Base-by-base conservation (phyloP, 768 basidiomycete species). In the Termitomyces titanicus region DNA sequence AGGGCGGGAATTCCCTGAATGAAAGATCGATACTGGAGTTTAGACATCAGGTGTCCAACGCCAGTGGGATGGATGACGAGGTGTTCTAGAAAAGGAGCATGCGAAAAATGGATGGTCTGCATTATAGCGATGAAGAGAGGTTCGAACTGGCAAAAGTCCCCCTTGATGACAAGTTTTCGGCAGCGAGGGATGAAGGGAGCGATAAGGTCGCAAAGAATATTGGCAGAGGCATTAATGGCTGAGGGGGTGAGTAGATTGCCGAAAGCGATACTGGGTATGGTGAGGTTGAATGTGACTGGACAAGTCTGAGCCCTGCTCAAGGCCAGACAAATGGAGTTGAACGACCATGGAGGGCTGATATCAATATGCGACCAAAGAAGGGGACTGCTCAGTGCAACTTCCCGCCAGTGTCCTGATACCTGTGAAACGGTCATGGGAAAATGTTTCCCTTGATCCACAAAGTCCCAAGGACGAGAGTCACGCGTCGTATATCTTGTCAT, bases 391-490 rank as follows among this genome's bases (percentile, higher is more conserved):
- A 59, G 44, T 1, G 61, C 61, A 18, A 62, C 53, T 15, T 62
- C 55, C 20, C 61, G 61, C 61, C 58, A 62, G 47, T 57, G 46
- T 15, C 52, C 42, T 10, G 61, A 62, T 9, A 62, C 61, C n/a
- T 62, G 61, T 24, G 61, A 62, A 15, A 62, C 33, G 10, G 53
- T 55, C 15, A 57, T 51, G 3, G 55, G 58, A 4, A 57, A 18
- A 35, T 38, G 42, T n/a, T 22, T 50, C 13, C 48, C 34, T 38
- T 43, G 52, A 17, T 42, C 29, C 5, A 31, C 43, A 22, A 51
- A 44, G 20, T 45, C 43, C 53, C 55, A 55, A n/a, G 55, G 47
- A 24, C 29, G 50, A 35, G n/a, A 31, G n/a, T 57, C 50, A 3
- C 33, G 35, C 18, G 53, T 24, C 11, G 35, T 9, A 37, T 37